Conservation (phyloP, 805 yeast species). For the Candida qinlingensis region DNA sequence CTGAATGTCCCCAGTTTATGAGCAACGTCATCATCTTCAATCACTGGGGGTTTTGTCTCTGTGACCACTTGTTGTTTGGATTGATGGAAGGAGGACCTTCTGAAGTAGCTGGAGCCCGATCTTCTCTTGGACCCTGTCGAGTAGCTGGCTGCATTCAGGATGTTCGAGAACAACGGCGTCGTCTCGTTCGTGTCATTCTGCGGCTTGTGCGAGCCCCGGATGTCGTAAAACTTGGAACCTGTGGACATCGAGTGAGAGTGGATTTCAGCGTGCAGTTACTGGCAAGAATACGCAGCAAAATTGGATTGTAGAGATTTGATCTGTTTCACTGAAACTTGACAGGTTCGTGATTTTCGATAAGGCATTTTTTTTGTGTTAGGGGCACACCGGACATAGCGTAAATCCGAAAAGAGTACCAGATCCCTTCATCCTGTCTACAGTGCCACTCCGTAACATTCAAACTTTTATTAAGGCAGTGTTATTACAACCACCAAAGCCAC, state of each 20-base stretch:
- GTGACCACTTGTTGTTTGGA: background rate
- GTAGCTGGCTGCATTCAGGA: slow-evolving; percentile 3
- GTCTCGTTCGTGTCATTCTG: slow-evolving; percentile 18
- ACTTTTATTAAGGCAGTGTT: too few relatives aligned
- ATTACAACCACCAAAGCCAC: too few relatives aligned
- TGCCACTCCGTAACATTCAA: too few relatives aligned
- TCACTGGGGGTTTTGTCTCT: slow-evolving; percentile 17
- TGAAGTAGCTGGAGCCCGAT: slow-evolving; percentile 22
- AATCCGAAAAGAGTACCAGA: too few relatives aligned
- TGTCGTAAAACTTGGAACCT: slow-evolving; percentile 26
- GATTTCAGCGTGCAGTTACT: background rate
- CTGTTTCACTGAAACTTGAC: too few relatives aligned
- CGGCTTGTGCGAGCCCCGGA: slow-evolving; percentile 30
- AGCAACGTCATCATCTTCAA: slow-evolving; percentile 27
- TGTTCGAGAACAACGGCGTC: slow-evolving; percentile 20
- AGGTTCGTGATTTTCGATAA: too few relatives aligned
- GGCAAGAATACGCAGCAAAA: background rate
- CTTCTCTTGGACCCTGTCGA: slow-evolving; percentile 3
- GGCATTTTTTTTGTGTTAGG: too few relatives aligned
- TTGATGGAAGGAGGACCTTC: slow-evolving; percentile 14
- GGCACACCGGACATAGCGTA: too few relatives aligned
- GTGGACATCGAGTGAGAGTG: slow-evolving; percentile 2
- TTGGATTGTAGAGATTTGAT: background rate
- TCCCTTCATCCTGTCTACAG: too few relatives aligned
- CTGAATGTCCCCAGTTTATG: slow-evolving; percentile 71